Evolutionary conservation across 192 early-diverging fungal species (phyloP).

Genomic region (Mortierella claussenii): DNA sequence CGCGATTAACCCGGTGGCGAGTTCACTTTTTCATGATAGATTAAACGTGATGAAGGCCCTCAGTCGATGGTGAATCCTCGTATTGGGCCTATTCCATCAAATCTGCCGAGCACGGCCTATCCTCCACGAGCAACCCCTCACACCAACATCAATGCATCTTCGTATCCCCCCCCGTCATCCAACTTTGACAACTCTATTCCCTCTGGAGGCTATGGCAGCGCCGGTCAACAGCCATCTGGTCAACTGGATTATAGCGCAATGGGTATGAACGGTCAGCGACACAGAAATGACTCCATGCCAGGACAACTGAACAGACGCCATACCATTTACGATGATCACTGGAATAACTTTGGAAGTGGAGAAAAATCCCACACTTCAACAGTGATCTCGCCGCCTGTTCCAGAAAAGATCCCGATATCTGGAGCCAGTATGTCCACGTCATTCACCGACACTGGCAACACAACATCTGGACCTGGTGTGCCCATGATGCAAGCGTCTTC

Average conservation of each 20-base stretch:
- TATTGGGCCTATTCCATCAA: conserved; percentile 5
- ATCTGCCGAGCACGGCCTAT: conserved; percentile 20
- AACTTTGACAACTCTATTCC: neutral
- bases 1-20: no score
- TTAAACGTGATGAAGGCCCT: conserved; percentile 31
- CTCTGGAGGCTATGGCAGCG: neutral
- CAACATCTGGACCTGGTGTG: conserved; percentile 2
- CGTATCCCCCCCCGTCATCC: conserved; percentile 3
- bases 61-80: conserved; percentile 40
- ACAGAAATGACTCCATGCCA: no score
- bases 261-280: no score
- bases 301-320: conserved; percentile 14
- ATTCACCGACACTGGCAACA: conserved; percentile 5
- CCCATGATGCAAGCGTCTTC: conserved; percentile 2
- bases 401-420: conserved; percentile 26
- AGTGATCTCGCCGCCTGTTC: conserved; percentile 20
- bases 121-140: conserved; percentile 41
- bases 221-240: neutral
- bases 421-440: conserved; percentile 8
- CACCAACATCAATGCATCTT: conserved; percentile 24
- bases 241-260: no score
- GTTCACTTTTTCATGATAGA: conserved; percentile 7
- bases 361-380: conserved; percentile 2
- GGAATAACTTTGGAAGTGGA: conserved; percentile 37
- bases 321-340: conserved; percentile 38